These are phyloP conservation scores for Amphicarpaea edgeworthii DNA, from an alignment of 306 rosid genomes.

Conservation along the genomic window DNA sequence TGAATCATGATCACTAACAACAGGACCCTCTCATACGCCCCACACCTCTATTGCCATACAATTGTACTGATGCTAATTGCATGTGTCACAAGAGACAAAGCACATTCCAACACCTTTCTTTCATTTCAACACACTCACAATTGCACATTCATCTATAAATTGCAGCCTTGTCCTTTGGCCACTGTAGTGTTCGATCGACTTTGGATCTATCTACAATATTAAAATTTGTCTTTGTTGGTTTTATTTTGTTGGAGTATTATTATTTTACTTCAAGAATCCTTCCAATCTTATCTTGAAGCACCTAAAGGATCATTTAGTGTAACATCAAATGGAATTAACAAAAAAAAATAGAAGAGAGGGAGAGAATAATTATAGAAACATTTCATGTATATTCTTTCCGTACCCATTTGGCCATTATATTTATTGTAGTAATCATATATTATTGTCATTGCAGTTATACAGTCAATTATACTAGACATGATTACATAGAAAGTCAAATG, in stretches of 20 bases:
- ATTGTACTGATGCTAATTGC: background rate
- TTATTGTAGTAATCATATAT: conserved; percentile 15
- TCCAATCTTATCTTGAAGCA: conserved; percentile 41
- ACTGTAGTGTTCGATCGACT: background rate
- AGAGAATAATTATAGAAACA: conserved; percentile 34
- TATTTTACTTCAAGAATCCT: conserved; percentile 34
- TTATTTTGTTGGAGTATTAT: conserved; percentile 9
- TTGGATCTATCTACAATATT: background rate
- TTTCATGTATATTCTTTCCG: conserved; percentile 37
- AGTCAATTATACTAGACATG: conserved; percentile 33
- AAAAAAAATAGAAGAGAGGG: background rate
- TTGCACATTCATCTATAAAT: background rate
- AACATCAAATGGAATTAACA: conserved; percentile 34
- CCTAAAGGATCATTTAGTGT: conserved; percentile 28
- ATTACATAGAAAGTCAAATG: conserved; percentile 30
- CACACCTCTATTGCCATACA: background rate
- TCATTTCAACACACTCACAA: background rate
- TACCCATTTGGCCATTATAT: conserved; percentile 27
- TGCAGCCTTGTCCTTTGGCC: background rate
- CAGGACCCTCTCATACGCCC: background rate
- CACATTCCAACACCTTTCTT: background rate
- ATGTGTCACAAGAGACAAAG: background rate
- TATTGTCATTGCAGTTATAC: background rate
- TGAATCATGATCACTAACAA: background rate
- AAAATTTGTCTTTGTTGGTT: background rate